phyloP scores from a whole-genome alignment of 139 green algal species.

The Eudorina sp. region DNA sequence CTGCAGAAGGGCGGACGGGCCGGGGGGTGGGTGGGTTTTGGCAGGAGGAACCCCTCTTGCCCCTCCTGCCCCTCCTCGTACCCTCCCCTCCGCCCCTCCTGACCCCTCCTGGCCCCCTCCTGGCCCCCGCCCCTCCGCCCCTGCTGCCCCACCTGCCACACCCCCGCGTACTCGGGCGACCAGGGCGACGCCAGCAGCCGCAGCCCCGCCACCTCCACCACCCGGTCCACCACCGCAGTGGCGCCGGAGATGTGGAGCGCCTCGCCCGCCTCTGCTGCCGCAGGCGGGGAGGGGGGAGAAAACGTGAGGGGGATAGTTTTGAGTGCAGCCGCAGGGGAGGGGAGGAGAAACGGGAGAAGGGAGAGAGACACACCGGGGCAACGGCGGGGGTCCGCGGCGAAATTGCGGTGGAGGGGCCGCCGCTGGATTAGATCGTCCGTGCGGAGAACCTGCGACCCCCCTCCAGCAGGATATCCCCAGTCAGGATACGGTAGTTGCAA shows the following conservation, averaged over 20 bases:
- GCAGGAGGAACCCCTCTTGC: constrained; percentile 1
- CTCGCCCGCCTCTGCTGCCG: neutral
- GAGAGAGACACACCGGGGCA: no score
- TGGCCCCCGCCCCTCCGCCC: neutral
- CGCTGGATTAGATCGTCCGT: no score
- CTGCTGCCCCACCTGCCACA: constrained; percentile 32
- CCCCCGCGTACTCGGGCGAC: constrained; percentile 14
- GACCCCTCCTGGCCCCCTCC: no score
- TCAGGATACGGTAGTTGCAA: no score
- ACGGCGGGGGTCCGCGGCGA: no score
- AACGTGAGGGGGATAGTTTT: neutral
- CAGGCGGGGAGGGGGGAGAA: neutral
- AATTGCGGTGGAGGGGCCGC: no score
- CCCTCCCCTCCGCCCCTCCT: no score
- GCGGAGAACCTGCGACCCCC: no score
- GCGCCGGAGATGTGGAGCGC: neutral
- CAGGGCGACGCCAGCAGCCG: constrained; percentile 42
- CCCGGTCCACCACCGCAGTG: constrained; percentile 5
- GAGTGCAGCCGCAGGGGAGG: neutral
- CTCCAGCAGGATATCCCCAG: no score
- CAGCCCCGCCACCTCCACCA: constrained; percentile 35
- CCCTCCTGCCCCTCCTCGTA: neutral
- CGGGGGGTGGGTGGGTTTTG: neutral
- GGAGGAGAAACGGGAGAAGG: no score
- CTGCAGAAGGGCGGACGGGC: neutral